These are phyloP conservation scores for Hippophae tibetana DNA, from an alignment of 306 rosid species.

Conservation along the genomic window DNA sequence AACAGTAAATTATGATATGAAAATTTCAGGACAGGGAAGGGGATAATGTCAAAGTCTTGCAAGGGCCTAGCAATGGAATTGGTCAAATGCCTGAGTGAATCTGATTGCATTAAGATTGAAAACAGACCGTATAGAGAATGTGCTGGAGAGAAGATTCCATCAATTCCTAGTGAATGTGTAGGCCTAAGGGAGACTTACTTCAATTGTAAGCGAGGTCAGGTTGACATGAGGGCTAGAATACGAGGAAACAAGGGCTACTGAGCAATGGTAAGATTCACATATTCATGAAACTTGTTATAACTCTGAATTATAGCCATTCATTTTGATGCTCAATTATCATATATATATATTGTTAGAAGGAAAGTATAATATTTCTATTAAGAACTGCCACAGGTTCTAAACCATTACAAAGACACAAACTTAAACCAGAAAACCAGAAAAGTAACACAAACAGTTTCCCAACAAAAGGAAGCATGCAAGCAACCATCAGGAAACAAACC, in stretches of 20 bases:
- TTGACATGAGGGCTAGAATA: slow-evolving; percentile 47
- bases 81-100: slow-evolving; percentile 87
- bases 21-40: slow-evolving; percentile 12
- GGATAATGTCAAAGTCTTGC: slow-evolving; percentile 81
- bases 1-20: background rate
- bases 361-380: too few species aligned
- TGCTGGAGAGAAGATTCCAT: slow-evolving; percentile 78
- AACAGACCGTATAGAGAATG: slow-evolving; percentile 62
- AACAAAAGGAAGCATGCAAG: too few species aligned
- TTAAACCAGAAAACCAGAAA: too few species aligned
- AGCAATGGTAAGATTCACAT: background rate
- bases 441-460: too few species aligned
- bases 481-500: too few species aligned
- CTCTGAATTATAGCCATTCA: too few species aligned
- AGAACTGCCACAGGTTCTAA: too few species aligned
- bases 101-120: slow-evolving; percentile 83
- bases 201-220: slow-evolving; percentile 99
- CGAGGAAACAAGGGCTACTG: slow-evolving; percentile 47
- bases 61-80: slow-evolving; percentile 78
- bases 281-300: too few species aligned
- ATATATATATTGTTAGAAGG: too few species aligned
- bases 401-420: too few species aligned
- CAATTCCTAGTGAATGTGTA: slow-evolving; percentile 74
- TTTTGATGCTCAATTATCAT: too few species aligned
- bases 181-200: slow-evolving; percentile 94